Base-by-base conservation (phyloP, 2,329 filamentous ascomycete genomes). In the Aureobasidium mangrovei region DNA sequence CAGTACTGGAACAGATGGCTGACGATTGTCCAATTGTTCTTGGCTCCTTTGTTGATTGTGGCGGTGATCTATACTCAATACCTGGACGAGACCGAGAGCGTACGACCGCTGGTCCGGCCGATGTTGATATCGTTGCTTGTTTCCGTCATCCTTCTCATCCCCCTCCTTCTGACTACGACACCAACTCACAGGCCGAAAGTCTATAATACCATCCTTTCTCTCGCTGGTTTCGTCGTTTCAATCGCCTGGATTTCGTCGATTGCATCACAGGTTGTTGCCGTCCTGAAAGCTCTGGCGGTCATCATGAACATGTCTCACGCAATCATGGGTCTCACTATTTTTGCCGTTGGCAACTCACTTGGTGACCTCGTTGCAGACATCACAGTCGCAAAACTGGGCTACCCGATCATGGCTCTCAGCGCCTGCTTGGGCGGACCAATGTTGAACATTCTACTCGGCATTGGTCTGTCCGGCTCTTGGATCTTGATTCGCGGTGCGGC, bases 391-490 rank as follows among this genome's bases (percentile, higher is more conserved):
- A 82, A 88, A 33, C 81, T 98, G 2, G 93, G 93, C 2, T 96
- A 91, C 69, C 93, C 93, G 0, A 90, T 98, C 59, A 98, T 98
- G 93, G 93, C 93, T 0, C 72, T 86, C 39, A 91, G 88, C 33
- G 93, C 93, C 4, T 98, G 93, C 67, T 96, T 98, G 67, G 93
- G 93, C n/a, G 94, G 93, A 0, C 93, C 93, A 0, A 91, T 98
- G 89, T 80, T 98, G 39, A 98, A 98, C 63, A 98, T 98, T 59
- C 74, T 98, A 0, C 80, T 98, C 3, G 93, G 93, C 0, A 91
- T 98, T 51, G 93, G 93, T n/a, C 76, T 97, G 3, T 87, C 86
- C 28, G 93, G 93, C 12, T 79, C 88, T 38, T 94, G 91, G 67
- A 93, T 96, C 79, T 91, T 88, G 55, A 77, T 94, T 12, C 78